Evolutionary conservation across 139 green algal species (phyloP).

Genomic region (Astrephomene gubernaculifera): DNA sequence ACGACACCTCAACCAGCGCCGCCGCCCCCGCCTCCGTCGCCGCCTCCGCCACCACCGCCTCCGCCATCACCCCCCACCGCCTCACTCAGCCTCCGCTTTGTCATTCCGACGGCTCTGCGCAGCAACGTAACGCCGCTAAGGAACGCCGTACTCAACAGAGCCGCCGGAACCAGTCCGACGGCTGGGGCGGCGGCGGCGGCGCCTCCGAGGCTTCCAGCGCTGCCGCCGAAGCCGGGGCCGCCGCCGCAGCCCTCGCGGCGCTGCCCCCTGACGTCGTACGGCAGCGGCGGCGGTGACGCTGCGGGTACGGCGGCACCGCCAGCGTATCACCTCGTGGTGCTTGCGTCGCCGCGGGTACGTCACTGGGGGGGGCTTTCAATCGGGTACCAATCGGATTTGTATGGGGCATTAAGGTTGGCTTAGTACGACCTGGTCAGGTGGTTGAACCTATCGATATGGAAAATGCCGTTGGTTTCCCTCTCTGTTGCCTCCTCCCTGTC

Average conservation of each 20-base stretch:
- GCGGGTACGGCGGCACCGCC: not conserved
- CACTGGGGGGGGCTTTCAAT: too few relatives aligned
- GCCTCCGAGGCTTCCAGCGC: not conserved
- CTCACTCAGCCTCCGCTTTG: constrained; percentile 3
- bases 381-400: too few relatives aligned
- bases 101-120: not conserved
- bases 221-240: constrained; percentile 1
- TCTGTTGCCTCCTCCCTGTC: too few relatives aligned
- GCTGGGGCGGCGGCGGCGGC: not conserved
- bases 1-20: not conserved
- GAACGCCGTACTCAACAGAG: not conserved
- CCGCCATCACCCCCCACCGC: not conserved
- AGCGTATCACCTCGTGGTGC: constrained; percentile 31
- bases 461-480: too few relatives aligned
- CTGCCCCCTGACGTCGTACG: too few relatives aligned
- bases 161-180: not conserved
- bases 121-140: not conserved
- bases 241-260: not conserved
- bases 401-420: too few relatives aligned
- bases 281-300: not conserved
- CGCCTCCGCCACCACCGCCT: not conserved
- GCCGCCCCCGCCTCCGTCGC: not conserved
- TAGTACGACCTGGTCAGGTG: too few relatives aligned
- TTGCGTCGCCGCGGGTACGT: constrained; percentile 20
- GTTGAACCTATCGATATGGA: too few relatives aligned